Base-by-base conservation (phyloP, 106 monocot species). In the Apostasia shenzhenica region DNA sequence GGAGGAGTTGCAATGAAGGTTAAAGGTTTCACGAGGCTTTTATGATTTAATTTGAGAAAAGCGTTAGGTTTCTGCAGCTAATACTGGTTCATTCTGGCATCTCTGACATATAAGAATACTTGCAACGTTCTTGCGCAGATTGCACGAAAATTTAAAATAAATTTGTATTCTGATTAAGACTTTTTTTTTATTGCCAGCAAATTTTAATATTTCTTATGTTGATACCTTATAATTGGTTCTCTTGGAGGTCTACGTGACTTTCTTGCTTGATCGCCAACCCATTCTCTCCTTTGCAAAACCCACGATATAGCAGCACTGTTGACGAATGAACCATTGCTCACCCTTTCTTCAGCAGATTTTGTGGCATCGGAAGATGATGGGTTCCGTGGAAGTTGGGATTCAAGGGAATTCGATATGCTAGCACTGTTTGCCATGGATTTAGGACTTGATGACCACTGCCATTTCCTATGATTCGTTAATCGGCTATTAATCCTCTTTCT, bases 161-260 rank as follows among this genome's bases (percentile, higher is more conserved):
- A 26, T 26, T 26, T 26, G 26, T 26, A 26, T 26, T 26, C 26
- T 26, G 26, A 26, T 26, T 26, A 26, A 26, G 26, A 26, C 0
- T 26, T 26, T 26, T 26, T 26, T 26, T 26, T 26, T 26, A 26
- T 26, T 26, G 26, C 26, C 26, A 26, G 26, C 26, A 26, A 26
- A 26, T 26, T 26, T 26, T 26, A 26, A 26, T 26, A 26, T 26
- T 26, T 26, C 26, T 26, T 26, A 26, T 26, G 26, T 26, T 26
- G 26, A 26, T 26, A 95, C 94, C 91, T 95, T 81, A 95, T 95
- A 66, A 83, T 71, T 42, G 91, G 85, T 72, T 95, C 91, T 83
- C 73, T 81, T 73, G 81, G 61, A 39, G 72, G 61, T 63, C 47
- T 81, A 37, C 52, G 73, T 38, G 83, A 10, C 78, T 62, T 76